These are phyloP conservation scores for Monosporascus sp. DNA, from an alignment of 2,329 filamentous ascomycete species.

Conservation along the genomic window DNA sequence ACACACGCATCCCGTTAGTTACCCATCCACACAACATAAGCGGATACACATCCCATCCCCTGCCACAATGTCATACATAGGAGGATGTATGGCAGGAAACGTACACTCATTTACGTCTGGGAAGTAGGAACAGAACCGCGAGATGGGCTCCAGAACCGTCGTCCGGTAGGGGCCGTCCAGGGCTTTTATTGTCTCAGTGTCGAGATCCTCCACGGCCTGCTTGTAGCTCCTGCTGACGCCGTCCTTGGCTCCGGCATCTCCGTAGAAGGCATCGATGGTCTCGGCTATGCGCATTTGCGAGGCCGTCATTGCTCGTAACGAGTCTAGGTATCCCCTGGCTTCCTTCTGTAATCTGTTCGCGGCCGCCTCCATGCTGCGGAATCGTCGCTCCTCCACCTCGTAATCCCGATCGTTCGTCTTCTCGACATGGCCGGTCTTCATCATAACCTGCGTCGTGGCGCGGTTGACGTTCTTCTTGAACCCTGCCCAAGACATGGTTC, in stretches of 20 bases:
- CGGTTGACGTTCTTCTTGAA: constrained; percentile 98
- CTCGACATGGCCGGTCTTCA: constrained; percentile 99
- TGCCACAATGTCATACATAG: not conserved
- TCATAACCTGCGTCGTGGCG: constrained; percentile 99
- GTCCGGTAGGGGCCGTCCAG: constrained; percentile 93
- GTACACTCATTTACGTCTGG: constrained; percentile 95
- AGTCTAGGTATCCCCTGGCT: constrained; percentile 96
- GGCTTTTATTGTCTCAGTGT: constrained; percentile 97
- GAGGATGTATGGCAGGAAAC: constrained; percentile 17
- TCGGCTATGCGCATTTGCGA: constrained; percentile 99
- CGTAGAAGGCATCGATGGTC: constrained; percentile 98
- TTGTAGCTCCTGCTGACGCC: constrained; percentile 97
- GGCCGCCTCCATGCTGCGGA: constrained; percentile 94
- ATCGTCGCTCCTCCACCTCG: constrained; percentile 94
- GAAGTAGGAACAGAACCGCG: constrained; percentile 95
- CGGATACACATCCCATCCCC: not conserved
- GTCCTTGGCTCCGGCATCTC: constrained; percentile 88
- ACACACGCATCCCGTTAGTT: not conserved
- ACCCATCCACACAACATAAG: not conserved
- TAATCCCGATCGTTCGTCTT: constrained; percentile 98
- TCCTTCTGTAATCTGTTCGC: constrained; percentile 92
- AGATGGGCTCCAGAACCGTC: constrained; percentile 93
- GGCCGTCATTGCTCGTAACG: constrained; percentile 94
- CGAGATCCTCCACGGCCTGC: constrained; percentile 94
- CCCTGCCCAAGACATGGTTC: constrained; percentile 37